phyloP scores from a whole-genome alignment of 1,284 basidiomycete species.

The Fomitopsis pinicola region DNA sequence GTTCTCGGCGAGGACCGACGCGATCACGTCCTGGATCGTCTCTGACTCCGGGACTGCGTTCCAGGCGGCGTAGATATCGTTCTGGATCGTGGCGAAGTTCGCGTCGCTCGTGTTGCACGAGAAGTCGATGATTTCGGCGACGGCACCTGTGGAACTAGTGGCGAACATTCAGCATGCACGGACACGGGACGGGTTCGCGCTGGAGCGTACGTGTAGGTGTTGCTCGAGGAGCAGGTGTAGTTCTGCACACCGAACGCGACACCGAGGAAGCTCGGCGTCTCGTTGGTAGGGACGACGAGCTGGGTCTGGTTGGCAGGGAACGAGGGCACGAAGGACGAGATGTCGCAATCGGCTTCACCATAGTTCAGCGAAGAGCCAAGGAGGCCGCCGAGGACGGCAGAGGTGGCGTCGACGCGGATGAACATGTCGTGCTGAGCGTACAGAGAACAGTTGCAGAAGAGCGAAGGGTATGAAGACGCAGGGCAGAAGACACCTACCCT shows the following conservation, averaged over 20 bases:
- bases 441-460: not conserved
- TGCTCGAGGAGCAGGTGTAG: slow-evolving; percentile 34
- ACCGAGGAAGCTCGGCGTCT: slow-evolving; percentile 35
- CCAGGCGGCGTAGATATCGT: slow-evolving; percentile 39
- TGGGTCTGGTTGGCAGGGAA: slow-evolving; percentile 25
- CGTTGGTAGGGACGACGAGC: slow-evolving; percentile 18
- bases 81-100: slow-evolving; percentile 36
- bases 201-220: slow-evolving; percentile 31
- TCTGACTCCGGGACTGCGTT: slow-evolving; percentile 20
- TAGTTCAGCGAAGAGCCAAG: not conserved
- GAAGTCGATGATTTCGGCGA: slow-evolving; percentile 56
- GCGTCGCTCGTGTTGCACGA: slow-evolving; percentile 44
- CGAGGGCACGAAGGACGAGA: slow-evolving; percentile 15
- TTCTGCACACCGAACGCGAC: slow-evolving; percentile 39
- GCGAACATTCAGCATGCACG: not conserved
- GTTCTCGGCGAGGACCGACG: slow-evolving; percentile 22
- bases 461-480: not conserved
- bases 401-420: slow-evolving; percentile 7
- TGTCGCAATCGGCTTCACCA: slow-evolving; percentile 14
- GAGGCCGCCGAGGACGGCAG: slow-evolving; percentile 1
- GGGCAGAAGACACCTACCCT: not conserved
- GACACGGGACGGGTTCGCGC: too few relatives aligned
- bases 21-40: slow-evolving; percentile 34
- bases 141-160: slow-evolving; percentile 38
- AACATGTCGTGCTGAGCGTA: not conserved